Evolutionary conservation across 805 yeast genomes (phyloP).

Genomic region (Saccharomycopsis guyanensis): DNA sequence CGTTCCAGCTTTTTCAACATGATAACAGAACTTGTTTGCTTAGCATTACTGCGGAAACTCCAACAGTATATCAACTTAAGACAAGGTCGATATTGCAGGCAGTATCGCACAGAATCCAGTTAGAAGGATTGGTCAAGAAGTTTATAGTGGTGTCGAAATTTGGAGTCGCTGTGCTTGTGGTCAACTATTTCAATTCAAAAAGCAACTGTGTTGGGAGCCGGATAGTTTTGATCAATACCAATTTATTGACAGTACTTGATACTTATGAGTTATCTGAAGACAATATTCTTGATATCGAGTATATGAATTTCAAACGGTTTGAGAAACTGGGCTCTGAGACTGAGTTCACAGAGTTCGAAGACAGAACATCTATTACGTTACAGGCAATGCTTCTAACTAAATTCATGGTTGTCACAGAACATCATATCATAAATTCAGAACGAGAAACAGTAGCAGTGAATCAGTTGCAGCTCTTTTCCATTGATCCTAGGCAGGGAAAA

Average conservation of each 20-base stretch:
- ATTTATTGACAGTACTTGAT: not conserved
- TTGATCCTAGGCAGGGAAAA: not conserved
- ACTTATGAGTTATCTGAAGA: not conserved
- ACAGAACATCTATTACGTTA: slow-evolving; percentile 16
- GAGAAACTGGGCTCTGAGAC: not conserved
- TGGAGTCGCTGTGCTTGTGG: not conserved
- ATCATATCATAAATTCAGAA: not conserved
- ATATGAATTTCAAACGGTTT: slow-evolving; percentile 3
- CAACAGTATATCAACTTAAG: not conserved
- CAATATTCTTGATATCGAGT: slow-evolving; percentile 5
- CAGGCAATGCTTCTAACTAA: slow-evolving; percentile 12
- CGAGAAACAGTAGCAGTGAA: not conserved
- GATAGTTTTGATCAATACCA: not conserved
- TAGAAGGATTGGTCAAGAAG: slow-evolving; percentile 8
- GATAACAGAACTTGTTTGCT: not conserved
- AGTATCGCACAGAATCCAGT: not conserved
- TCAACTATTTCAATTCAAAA: not conserved
- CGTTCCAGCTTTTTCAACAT: not conserved
- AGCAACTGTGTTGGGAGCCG: not conserved
- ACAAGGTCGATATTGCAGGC: not conserved
- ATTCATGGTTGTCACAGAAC: slow-evolving; percentile 4
- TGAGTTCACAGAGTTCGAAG: slow-evolving; percentile 11
- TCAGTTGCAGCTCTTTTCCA: slow-evolving; percentile 10
- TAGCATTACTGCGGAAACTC: not conserved
- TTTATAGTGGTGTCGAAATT: not conserved